Evolutionary conservation across 2,329 filamentous ascomycete genomes (phyloP), one percentile per base, ranked within the genome.

Genomic region (Cryphonectria japonica): DNA sequence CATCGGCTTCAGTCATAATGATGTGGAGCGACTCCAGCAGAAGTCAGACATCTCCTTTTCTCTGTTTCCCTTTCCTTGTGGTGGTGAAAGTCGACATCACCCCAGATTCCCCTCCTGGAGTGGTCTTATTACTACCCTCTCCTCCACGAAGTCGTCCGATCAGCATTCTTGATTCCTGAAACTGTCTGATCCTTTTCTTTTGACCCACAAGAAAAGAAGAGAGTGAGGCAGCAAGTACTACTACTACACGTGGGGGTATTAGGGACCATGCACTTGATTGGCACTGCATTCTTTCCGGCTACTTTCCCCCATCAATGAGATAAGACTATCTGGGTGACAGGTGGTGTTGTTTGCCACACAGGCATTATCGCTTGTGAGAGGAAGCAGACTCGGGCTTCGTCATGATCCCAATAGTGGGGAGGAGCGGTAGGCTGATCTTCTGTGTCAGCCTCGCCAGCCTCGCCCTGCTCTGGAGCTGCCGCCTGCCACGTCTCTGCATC

Each of bases 391-490:
- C 26, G 11, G 29, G 11, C 41, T 13, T 29, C 9, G 54, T 52
- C n/a, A 69, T 69, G 69, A 59, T 71, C 50, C 63, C 63, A 37
- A 73, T 41, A 62, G 70, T 43, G 74, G 50, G 66, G 46, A 71
- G 75, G 29, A 73, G 72, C 13, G 72, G 75, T 22, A 74, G 72
- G 26, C 29, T 75, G 14, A 63, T 78, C 16, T 43, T 76, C 43
- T 39, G 73, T 11, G 71, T 77, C 41, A 74, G 72, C 64, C 19
- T 74, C 50, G 74, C 77, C 71, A 75, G 72, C 57, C 65, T 78
- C 50, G 74, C 71, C 2, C 75, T 75, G 6, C 71, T 78, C 46
- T 78, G 76, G 76, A 67, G 71, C 43, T 77, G 69, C 54, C 74
- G 76, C 32, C 72, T 77, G 3, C 76, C 77, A 2, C 74, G 73